These are phyloP conservation scores for Debaryomyces tyrocola DNA, from an alignment of 805 yeast genomes.

Conservation along the genomic window DNA sequence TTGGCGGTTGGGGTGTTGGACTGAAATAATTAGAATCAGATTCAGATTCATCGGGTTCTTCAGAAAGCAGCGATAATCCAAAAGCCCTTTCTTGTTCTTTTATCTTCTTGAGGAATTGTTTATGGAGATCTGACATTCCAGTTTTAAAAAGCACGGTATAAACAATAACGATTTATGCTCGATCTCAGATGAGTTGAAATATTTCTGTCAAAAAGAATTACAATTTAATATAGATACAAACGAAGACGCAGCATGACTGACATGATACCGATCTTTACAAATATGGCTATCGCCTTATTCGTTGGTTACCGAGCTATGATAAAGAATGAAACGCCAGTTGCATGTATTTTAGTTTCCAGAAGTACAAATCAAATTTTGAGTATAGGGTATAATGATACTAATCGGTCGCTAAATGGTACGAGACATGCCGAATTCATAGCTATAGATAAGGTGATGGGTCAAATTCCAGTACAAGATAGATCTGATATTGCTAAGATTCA, in stretches of 20 bases:
- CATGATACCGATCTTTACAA: conserved; percentile 19
- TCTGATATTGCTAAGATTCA: conserved; percentile 17
- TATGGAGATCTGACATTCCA: conserved; percentile 29
- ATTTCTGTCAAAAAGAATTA: not conserved
- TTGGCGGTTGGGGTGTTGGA: not conserved
- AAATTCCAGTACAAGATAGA: conserved; percentile 20
- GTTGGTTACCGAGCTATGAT: conserved; percentile 39
- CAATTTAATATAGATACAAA: not conserved
- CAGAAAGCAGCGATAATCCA: conserved; percentile 20
- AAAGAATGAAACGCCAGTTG: conserved; percentile 42
- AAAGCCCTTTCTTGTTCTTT: conserved; percentile 23
- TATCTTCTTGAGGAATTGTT: conserved; percentile 21
- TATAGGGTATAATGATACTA: conserved; percentile 83
- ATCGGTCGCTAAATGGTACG: conserved; percentile 80
- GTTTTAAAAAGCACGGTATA: not conserved
- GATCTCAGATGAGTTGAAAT: conserved; percentile 1
- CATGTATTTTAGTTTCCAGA: conserved; percentile 35
- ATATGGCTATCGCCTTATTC: conserved; percentile 37
- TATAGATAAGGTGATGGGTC: conserved; percentile 44
- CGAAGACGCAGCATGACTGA: conserved; percentile 5
- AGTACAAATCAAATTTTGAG: conserved; percentile 53
- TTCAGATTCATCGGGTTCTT: conserved; percentile 9
- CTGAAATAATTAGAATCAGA: not conserved
- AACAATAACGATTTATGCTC: not conserved
- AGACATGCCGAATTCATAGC: conserved; percentile 93